Base-by-base conservation (phyloP, 2,329 filamentous ascomycete species). In the Pestalotiopsis sp. region DNA sequence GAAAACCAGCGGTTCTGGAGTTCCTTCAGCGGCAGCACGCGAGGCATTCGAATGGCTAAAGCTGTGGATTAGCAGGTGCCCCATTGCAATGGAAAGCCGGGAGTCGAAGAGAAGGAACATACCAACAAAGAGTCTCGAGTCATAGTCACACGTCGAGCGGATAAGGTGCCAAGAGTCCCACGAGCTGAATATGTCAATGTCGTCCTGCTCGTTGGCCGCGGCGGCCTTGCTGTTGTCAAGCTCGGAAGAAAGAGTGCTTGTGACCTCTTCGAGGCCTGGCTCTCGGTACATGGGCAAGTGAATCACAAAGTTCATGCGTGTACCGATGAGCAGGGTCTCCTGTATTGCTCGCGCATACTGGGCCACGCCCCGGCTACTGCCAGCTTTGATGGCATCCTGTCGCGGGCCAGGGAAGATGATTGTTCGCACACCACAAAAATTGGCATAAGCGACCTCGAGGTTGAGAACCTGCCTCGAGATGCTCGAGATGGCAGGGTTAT, bases 111-210 rank as follows among this genome's bases (percentile, higher is more conserved):
- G 31, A 36, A 36, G 31, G 31, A 31, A 78, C 93, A 84, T 91
- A 97, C 95, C 93, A 80, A 98, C 89, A 75, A 90, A 92, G 49
- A 99, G 85, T 78, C 94, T 89, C 68, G 87, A 82, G 80, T 91
- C 92, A 81, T 99, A 98, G 82, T 91, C 92, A 87, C 94, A 98
- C 68, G 94, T 85, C 66, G 91, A 91, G 66, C 96, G 88, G 75
- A 99, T 92, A 25, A 91, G 86, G 78, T 99, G 92, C 96, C 96
- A 99, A 1, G 92, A 91, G 80, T 98, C 95, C 97, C 97, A 99
- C 2, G 91, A 87, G 66, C 91, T 91, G 79, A 93, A 96, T 0
- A 92, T 80, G 75, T 95, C 92, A 70, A 91, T 82, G 25, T 89
- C 86, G 39, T 84, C 72, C 13, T 80, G 77, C 1, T 79, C 70